Base-by-base conservation (phyloP, 352 stramenopile genomes). In the Thalassiosira exigua region DNA sequence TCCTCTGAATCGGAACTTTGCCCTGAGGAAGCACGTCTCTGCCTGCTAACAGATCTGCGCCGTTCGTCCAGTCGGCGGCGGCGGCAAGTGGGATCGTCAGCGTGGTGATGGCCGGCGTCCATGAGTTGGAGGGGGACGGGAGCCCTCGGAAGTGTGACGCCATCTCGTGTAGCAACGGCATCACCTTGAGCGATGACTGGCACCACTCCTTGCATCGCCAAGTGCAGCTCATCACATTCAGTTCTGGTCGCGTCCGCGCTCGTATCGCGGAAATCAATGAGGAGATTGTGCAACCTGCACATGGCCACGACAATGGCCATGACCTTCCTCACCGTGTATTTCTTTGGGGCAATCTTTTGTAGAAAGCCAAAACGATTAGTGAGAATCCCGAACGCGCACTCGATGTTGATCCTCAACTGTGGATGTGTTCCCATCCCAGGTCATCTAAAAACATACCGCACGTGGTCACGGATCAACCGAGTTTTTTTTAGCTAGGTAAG, bases 351-450 rank as follows among this genome's bases (percentile, higher is more conserved):
- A 14, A 44, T 44, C 36, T 53, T 71, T 39, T 62, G 29, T 1
- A 88, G 41, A 50, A 88, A 62, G 21, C 71, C 81, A 65, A 59
- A 88, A 33, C 67, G 24, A 11, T 66, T 26, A 0, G 70, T 29
- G 4, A 87, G 29, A 4, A 85, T 65, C 22, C 75, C 80, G 72
- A 87, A 87, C n/a, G 75, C 59, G 58, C 80, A 75, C 60, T 87
- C 80, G 24, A 85, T 68, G 12, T 39, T 50, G 30, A 85, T 85
- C 14, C 71, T 17, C 0, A 77, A 22, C 24, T 82, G 72, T 0
- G 80, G 85, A 26, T 77, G 66, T n/a, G n/a, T n/a, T n/a, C n/a
- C n/a, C n/a, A n/a, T n/a, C n/a, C n/a, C n/a, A n/a, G n/a, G n/a
- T n/a, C n/a, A n/a, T n/a, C n/a, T n/a, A n/a, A n/a, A n/a, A n/a